Percentiles rank a stretch among this genome's conserved stretches.
phyloP scores from a whole-genome alignment of 345 rosid genomes.

The Eucalyptus albens region DNA sequence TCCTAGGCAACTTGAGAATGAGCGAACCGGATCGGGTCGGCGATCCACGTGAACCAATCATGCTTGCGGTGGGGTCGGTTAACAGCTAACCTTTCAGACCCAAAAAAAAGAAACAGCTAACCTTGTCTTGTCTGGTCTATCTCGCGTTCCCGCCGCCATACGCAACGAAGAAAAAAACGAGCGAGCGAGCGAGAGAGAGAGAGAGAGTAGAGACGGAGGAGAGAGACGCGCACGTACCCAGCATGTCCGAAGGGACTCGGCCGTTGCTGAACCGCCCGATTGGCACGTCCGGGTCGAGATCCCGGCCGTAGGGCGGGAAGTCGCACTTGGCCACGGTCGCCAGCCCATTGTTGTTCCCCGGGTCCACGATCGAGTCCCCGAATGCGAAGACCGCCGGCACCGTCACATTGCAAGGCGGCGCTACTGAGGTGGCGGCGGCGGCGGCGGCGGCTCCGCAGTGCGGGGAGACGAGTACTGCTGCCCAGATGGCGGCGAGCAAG shows the following conservation, averaged over 20 bases:
- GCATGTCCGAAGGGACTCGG: neutral
- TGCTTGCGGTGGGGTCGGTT: neutral
- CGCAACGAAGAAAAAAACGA: neutral
- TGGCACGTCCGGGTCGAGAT: constrained; percentile 26
- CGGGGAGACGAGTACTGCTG: neutral
- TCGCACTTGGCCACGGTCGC: constrained; percentile 12
- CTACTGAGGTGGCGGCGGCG: neutral
- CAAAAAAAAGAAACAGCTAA: neutral
- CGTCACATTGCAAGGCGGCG: neutral
- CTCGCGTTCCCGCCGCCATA: neutral
- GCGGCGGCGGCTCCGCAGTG: neutral
- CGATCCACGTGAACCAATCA: neutral
- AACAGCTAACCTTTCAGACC: neutral
- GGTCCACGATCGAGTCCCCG: constrained; percentile 59
- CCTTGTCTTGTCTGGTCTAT: neutral
- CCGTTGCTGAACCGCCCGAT: constrained; percentile 41
- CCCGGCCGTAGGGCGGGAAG: constrained; percentile 50
- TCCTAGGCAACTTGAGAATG: neutral
- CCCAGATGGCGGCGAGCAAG: neutral
- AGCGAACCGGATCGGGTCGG: neutral
- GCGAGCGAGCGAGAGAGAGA: too few species aligned
- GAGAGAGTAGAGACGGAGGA: neutral
- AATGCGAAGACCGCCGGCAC: constrained; percentile 30
- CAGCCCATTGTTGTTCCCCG: constrained; percentile 49
- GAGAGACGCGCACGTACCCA: neutral